A percentile compares a stretch with the other conserved stretches of the same genome.
Evolutionary conservation across 2,329 filamentous ascomycete genomes (phyloP).

Genomic region (Sclerotinia subarctica): DNA sequence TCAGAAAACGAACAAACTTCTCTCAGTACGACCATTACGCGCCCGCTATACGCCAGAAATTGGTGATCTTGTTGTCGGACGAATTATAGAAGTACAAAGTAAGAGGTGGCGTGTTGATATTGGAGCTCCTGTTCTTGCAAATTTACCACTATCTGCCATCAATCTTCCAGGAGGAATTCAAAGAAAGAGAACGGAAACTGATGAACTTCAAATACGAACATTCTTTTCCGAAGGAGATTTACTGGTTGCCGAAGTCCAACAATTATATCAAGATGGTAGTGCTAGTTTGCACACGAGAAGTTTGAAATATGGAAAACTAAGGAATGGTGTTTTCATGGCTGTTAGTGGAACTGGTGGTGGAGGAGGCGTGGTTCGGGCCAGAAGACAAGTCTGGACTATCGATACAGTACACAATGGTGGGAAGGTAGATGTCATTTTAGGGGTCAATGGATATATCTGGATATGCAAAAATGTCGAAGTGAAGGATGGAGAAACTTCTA

Average conservation of each 20-base stretch:
- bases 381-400: conserved; percentile 85
- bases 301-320: conserved; percentile 90
- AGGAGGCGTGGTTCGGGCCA: conserved; percentile 76
- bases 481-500: conserved; percentile 48
- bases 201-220: conserved; percentile 94
- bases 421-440: conserved; percentile 80
- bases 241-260: conserved; percentile 91
- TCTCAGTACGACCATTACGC: conserved; percentile 84
- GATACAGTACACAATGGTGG: conserved; percentile 54
- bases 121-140: conserved; percentile 78
- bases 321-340: conserved; percentile 86
- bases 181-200: conserved; percentile 86
- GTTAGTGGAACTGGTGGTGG: conserved; percentile 76
- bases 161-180: conserved; percentile 93
- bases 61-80: conserved; percentile 88
- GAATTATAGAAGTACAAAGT: conserved; percentile 92
- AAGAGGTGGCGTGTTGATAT: conserved; percentile 95
- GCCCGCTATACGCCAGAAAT: conserved; percentile 95
- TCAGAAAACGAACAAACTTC: conserved; percentile 92
- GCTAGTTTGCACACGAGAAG: conserved; percentile 86
- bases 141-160: conserved; percentile 82
- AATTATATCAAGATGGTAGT: conserved; percentile 78
- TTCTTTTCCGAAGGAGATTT: conserved; percentile 96
- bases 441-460: conserved; percentile 97
- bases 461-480: conserved; percentile 78